Evolutionary conservation across 345 rosid genomes (phyloP).

Genomic region (Citrus australasica): DNA sequence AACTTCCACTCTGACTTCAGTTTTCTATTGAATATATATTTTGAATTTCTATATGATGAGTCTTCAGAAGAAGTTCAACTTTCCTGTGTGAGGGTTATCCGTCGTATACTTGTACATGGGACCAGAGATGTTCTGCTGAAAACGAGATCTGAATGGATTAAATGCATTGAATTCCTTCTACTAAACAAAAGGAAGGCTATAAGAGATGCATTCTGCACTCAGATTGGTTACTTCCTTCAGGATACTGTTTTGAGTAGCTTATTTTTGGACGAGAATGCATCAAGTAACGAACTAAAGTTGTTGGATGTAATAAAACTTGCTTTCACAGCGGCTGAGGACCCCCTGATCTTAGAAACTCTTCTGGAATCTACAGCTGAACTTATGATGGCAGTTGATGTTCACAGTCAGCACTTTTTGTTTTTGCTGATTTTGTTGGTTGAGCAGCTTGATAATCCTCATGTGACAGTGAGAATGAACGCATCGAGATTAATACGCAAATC

Average conservation of each 20-base stretch:
- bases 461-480: constrained; percentile 63
- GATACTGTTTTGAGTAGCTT: constrained; percentile 44
- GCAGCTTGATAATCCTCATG: constrained; percentile 75
- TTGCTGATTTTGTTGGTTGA: constrained; percentile 74
- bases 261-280: constrained; percentile 44
- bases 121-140: constrained; percentile 41
- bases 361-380: constrained; percentile 71
- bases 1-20: constrained; percentile 35
- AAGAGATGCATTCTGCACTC: constrained; percentile 85
- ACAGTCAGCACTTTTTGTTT: constrained; percentile 59
- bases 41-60: constrained; percentile 67
- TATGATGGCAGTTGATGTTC: constrained; percentile 66
- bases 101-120: constrained; percentile 66
- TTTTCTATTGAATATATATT: constrained; percentile 50
- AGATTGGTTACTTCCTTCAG: constrained; percentile 61
- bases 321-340: constrained; percentile 56
- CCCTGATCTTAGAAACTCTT: constrained; percentile 67
- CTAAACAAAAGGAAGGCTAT: constrained; percentile 60
- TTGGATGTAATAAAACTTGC: constrained; percentile 57
- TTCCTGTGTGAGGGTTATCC: constrained; percentile 65
- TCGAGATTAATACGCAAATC: constrained; percentile 71
- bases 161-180: constrained; percentile 59
- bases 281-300: constrained; percentile 43
- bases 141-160: constrained; percentile 63
- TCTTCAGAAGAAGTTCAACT: constrained; percentile 82